phyloP scores from a whole-genome alignment of 192 early-diverging fungal species.

The Borealophlyctis nickersoniae region DNA sequence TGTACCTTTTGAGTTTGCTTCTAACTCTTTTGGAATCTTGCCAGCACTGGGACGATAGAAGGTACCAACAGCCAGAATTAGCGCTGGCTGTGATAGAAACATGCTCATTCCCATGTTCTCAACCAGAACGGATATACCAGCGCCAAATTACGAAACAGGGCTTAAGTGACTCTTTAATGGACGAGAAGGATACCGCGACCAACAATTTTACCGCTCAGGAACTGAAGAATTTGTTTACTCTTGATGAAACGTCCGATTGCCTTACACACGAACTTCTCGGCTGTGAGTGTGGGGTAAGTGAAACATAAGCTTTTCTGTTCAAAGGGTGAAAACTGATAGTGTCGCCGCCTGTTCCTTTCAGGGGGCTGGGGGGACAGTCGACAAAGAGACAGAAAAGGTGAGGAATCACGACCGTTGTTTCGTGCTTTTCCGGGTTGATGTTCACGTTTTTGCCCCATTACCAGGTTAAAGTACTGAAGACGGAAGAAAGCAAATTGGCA shows the following conservation, averaged over 20 bases:
- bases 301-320: neutral
- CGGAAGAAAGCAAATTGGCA: neutral
- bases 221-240: slow-evolving; percentile 55
- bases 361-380: neutral
- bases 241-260: slow-evolving; percentile 50
- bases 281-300: slow-evolving; percentile 31
- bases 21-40: too few species aligned
- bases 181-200: slow-evolving; percentile 34
- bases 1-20: too few species aligned
- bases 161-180: slow-evolving; percentile 57
- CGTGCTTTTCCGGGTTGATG: neutral
- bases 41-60: slow-evolving; percentile 49
- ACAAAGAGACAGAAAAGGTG: neutral
- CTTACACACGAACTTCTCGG: slow-evolving; percentile 53
- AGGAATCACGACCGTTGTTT: neutral
- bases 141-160: slow-evolving; percentile 59
- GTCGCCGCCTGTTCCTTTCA: neutral
- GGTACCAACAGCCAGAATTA: slow-evolving; percentile 26
- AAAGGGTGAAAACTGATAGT: slow-evolving; percentile 2
- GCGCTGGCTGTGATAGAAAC: neutral
- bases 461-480: neutral
- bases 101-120: too few species aligned
- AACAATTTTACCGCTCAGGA: slow-evolving; percentile 56
- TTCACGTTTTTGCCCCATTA: neutral
- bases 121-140: slow-evolving; percentile 57